These are phyloP conservation scores for Aurinia saxatilis DNA, from an alignment of 345 rosid species.

Conservation along the genomic window DNA sequence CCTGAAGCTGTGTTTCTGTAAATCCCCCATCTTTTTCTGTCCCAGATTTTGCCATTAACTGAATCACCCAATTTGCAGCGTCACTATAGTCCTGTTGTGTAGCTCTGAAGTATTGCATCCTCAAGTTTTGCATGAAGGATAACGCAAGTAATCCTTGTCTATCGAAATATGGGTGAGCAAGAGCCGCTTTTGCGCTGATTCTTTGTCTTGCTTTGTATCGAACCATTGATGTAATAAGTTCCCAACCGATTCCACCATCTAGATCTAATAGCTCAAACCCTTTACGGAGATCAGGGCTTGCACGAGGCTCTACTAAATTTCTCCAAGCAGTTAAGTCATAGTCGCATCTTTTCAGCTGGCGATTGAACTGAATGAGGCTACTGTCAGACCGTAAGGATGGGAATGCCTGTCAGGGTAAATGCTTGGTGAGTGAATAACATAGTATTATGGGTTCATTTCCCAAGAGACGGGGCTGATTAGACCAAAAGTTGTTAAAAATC, in stretches of 20 bases:
- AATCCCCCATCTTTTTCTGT: slow-evolving; percentile 88
- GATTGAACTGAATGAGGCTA: slow-evolving; percentile 83
- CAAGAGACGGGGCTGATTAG: neutral
- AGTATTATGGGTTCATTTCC: neutral
- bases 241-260: slow-evolving; percentile 92
- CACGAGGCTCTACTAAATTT: slow-evolving; percentile 71
- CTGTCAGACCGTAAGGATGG: slow-evolving; percentile 84
- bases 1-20: slow-evolving; percentile 91
- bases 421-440: neutral
- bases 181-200: slow-evolving; percentile 79
- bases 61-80: slow-evolving; percentile 68
- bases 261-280: slow-evolving; percentile 77
- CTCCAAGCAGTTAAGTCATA: slow-evolving; percentile 85
- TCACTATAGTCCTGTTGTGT: slow-evolving; percentile 89
- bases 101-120: slow-evolving; percentile 68
- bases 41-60: slow-evolving; percentile 88
- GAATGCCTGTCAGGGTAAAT: slow-evolving; percentile 45
- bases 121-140: slow-evolving; percentile 81
- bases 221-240: slow-evolving; percentile 87
- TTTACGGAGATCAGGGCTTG: slow-evolving; percentile 60
- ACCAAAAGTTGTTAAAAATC: no score
- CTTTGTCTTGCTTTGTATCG: slow-evolving; percentile 84
- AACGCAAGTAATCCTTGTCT: slow-evolving; percentile 68
- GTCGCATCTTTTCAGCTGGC: slow-evolving; percentile 87
- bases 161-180: slow-evolving; percentile 82